A percentile compares a stretch with the other conserved stretches of the same genome.
Conservation (phyloP, 1,284 basidiomycete species). For the Melampsora larici-populina region DNA sequence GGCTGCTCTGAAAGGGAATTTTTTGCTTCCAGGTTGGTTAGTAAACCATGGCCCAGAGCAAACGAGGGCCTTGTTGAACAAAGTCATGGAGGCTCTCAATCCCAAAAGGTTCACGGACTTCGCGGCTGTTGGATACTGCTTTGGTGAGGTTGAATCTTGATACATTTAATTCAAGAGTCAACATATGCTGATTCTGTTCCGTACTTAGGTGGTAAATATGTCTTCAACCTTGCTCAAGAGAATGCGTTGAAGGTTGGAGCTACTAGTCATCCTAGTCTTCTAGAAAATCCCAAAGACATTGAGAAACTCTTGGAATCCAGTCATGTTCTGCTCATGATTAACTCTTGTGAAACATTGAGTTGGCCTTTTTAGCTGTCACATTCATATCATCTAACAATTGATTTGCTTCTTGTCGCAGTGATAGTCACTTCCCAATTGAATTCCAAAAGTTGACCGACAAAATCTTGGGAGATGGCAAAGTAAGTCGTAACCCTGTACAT, state of each 20-base stretch:
- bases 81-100: conserved; percentile 17
- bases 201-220: conserved; percentile 29
- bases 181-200: neutral
- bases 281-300: conserved; percentile 17
- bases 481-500: neutral
- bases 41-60: neutral
- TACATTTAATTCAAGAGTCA: too few species aligned
- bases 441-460: conserved; percentile 24
- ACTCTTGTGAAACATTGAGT: conserved; percentile 28
- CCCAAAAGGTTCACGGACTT: neutral
- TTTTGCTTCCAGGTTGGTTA: neutral
- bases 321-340: conserved; percentile 26
- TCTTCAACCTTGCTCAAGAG: conserved; percentile 4
- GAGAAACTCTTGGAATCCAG: neutral
- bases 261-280: conserved; percentile 29
- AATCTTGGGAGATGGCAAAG: conserved; percentile 31
- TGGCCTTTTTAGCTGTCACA: neutral
- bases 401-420: neutral
- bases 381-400: neutral
- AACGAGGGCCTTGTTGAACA: conserved; percentile 9
- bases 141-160: conserved; percentile 15
- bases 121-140: conserved; percentile 28
- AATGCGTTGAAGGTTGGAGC: conserved; percentile 30
- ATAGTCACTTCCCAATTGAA: conserved; percentile 5
- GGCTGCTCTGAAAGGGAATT: neutral